phyloP scores from a whole-genome alignment of 2,329 filamentous ascomycete genomes.

The Xylariales sp. region DNA sequence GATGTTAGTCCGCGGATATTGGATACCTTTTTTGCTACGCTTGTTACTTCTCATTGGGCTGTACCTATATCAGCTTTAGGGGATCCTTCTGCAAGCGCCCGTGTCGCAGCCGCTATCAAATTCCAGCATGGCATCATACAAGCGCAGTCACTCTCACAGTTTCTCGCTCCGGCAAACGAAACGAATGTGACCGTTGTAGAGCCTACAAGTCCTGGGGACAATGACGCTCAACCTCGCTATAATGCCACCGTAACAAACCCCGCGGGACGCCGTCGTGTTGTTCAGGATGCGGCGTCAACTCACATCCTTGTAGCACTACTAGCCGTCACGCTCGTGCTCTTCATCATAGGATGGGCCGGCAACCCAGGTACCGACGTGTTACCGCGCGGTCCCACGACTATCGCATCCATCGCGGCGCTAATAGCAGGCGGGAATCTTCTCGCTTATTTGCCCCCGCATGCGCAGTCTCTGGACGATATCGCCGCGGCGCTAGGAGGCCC shows the following conservation, averaged over 20 bases:
- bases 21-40: neutral
- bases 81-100: neutral
- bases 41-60: slow-evolving; percentile 10
- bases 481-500: slow-evolving; percentile 3
- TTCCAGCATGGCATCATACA: slow-evolving; percentile 4
- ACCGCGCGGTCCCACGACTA: slow-evolving; percentile 31
- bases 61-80: slow-evolving; percentile 6
- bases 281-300: slow-evolving; percentile 22
- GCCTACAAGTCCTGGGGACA: neutral
- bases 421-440: slow-evolving; percentile 35
- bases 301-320: slow-evolving; percentile 23
- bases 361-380: slow-evolving; percentile 29
- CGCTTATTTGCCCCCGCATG: slow-evolving; percentile 5
- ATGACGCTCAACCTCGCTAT: neutral
- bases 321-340: slow-evolving; percentile 22
- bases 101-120: slow-evolving; percentile 2
- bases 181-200: neutral
- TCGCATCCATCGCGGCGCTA: slow-evolving; percentile 34
- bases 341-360: slow-evolving; percentile 25
- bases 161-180: neutral
- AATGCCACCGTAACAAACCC: neutral
- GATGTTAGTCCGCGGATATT: neutral
- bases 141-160: neutral
- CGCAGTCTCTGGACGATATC: slow-evolving; percentile 2
- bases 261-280: slow-evolving; percentile 7